phyloP scores from a whole-genome alignment of 768 basidiomycete genomes.

The Dioszegia hungarica region DNA sequence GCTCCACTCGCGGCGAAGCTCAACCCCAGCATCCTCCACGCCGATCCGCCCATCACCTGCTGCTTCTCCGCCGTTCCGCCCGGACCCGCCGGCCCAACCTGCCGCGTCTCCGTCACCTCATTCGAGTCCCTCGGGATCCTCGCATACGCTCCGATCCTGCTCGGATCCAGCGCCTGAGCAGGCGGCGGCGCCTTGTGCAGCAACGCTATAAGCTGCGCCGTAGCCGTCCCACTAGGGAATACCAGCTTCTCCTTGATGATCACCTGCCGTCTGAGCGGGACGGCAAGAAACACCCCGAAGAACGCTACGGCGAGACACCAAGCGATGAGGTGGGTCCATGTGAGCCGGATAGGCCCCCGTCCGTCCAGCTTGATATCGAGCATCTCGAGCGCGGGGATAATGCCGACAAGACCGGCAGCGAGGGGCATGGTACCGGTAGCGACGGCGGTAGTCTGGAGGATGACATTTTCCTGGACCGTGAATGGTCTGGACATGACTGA shows the following conservation, averaged over 20 bases:
- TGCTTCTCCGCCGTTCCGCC: conserved; percentile 50
- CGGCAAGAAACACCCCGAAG: conserved; percentile 97
- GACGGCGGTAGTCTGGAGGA: conserved; percentile 90
- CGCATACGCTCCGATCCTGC: conserved; percentile 13
- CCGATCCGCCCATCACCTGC: conserved; percentile 57
- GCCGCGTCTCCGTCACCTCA: conserved; percentile 26
- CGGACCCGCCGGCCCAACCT: background rate
- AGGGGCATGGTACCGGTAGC: conserved; percentile 68
- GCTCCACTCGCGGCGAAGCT: conserved; percentile 71
- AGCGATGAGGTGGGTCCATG: conserved; percentile 66
- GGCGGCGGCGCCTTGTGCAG: conserved; percentile 59
- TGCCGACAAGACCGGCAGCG: conserved; percentile 70
- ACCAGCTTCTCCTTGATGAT: conserved; percentile 90
- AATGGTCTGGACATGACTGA: conserved; percentile 54
- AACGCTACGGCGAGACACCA: conserved; percentile 93
- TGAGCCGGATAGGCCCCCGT: conserved; percentile 65
- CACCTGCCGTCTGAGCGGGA: conserved; percentile 92
- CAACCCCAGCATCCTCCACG: conserved; percentile 71
- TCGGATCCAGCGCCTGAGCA: conserved; percentile 45
- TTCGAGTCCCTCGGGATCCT: conserved; percentile 26
- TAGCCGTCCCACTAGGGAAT: conserved; percentile 94
- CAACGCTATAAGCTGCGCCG: conserved; percentile 88
- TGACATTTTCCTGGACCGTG: conserved; percentile 87
- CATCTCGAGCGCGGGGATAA: conserved; percentile 79
- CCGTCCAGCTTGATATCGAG: conserved; percentile 73